Evolutionary conservation across 2,329 filamentous ascomycete genomes (phyloP), one percentile per base, ranked within the genome.

Genomic region (Neofusicoccum ribis): DNA sequence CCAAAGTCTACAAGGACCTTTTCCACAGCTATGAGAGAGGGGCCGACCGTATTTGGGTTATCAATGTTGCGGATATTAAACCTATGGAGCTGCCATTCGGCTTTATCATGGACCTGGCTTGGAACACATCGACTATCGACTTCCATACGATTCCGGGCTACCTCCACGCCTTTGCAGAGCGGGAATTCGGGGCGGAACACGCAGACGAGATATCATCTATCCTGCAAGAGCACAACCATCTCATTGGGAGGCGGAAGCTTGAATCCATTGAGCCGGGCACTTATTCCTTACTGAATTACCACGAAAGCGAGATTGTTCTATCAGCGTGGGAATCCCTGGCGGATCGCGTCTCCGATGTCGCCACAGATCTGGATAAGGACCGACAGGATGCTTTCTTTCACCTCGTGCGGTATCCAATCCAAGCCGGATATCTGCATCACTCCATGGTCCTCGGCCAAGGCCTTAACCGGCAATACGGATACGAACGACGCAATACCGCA

Each of bases 361-460:
- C 59, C 12, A 46, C 58, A 3, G 72, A 75, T 36, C 74, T 89
- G 3, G 77, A 80, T 7, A 72, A 77, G 11, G 78, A 75, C 1
- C 72, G 78, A 6, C 80, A 84, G 70, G 76, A 86, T 1, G 81
- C 87, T 1, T 89, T 84, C 70, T 88, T 86, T 73, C 80, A 88
- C 71, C 81, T 85, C 67, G 79, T 88, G 4, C 79, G 85, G 5
- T 85, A 88, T 65, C 85, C 86, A 0, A 78, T 83, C 5, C 77
- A 82, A 3, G 84, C 84, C 2, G 83, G 87, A 62, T 80, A 85
- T 71, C 79, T 88, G 54, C 79, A 79, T 2, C 79, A 79, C 1
- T 41, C 63, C 3, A 62, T 71, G 12, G 56, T 68, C 31, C 31
- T 71, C n/a, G 67, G 65, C 0, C 61, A 62, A 20, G 85, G 82